Evolutionary conservation across 345 rosid genomes (phyloP), one percentile per base, ranked within the genome.

Genomic region (Microcos paniculata): DNA sequence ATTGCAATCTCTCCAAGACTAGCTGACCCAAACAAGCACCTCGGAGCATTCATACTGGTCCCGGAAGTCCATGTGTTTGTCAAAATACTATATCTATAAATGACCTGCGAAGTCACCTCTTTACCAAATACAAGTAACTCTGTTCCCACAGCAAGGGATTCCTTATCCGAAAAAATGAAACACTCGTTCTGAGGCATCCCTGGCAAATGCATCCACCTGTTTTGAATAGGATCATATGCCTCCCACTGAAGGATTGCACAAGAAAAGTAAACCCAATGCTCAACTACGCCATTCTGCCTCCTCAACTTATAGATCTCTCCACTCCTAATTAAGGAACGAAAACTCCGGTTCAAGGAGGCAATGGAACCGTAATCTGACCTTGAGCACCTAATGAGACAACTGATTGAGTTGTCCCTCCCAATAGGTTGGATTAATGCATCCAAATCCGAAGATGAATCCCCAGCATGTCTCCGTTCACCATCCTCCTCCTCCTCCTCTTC

Each of bases 1-100:
- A 94, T 88, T 0, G 97, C 98, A 58, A 81, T 88, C 81, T 90
- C 94, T 53, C 98, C 94, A 13, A 88, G 92, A 77, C 97, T 94
- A 45, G 98, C 98, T 26, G 98, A 94, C 28, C 97, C 98, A 79
- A 94, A 94, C 85, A 94, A 85, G 88, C 97, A 94, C 80, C 97
- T 87, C 0, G 98, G 94, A 73, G 86, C 77, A 79, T 90, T 87
- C 98, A 92, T 92, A n/a, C 62, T 71, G 88, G 84, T 88, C 61
- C 96, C 97, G 38, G 85, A 74, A 71, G 94, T 80, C 98, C 98
- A 94, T 6, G 97, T 89, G 73, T 94, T 90, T 10, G 90, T 89
- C 80, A 94, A 75, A 24, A 94, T 80, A 79, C 97, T 90, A 80
- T 94, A 94, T 78, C 92, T 92, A 82, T 87, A 92, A 63, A 94